Base-by-base conservation (phyloP, 2,329 filamentous ascomycete species). In the Fusarium fujikuroi region DNA sequence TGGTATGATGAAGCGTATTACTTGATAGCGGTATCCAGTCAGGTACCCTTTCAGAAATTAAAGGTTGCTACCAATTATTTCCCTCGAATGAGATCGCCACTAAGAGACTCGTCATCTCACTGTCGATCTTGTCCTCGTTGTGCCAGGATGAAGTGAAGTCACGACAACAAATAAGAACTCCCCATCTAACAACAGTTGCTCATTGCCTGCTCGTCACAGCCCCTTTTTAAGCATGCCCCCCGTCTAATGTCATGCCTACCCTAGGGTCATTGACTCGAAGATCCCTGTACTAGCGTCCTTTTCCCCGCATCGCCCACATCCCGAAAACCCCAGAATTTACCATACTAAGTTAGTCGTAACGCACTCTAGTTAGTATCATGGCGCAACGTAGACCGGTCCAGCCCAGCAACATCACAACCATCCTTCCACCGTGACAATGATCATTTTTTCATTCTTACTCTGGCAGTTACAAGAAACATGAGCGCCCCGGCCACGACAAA, bases 1-100 rank as follows among this genome's bases (percentile, higher is more conserved):
- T 28, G 5, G 9, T 47, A 15, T 47, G 1, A 15, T 28, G 19
- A n/a, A 16, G 9, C 1, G 10, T 11, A 5, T 8, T 30, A 5
- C 3, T 16, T 3, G 0, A 9, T 16, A 3, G 3, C 9, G 4
- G 9, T 21, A 7, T 5, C 9, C 8, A 47, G 5, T 10, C 7
- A 15, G 12, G 3, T 15, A 9, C 9, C 1, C 5, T 21, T 47
- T 7, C 9, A 30, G 9, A 16, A 16, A 30, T 5, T 5, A 7
- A 7, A n/a, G 5, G 4, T 30, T 11, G 3, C 15, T 23, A 15
- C 9, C 0, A 16, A 23, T 7, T 10, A 16, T 16, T 40, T 3
- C 14, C 8, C 5, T 7, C 4, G 4, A 4, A n/a, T n/a, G 12
- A 37, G 16, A 18, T 18, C 36, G 9, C 9, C 9, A 11, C 39